Base-by-base conservation (phyloP, 2,329 filamentous ascomycete genomes). In the Ophiostoma montium region DNA sequence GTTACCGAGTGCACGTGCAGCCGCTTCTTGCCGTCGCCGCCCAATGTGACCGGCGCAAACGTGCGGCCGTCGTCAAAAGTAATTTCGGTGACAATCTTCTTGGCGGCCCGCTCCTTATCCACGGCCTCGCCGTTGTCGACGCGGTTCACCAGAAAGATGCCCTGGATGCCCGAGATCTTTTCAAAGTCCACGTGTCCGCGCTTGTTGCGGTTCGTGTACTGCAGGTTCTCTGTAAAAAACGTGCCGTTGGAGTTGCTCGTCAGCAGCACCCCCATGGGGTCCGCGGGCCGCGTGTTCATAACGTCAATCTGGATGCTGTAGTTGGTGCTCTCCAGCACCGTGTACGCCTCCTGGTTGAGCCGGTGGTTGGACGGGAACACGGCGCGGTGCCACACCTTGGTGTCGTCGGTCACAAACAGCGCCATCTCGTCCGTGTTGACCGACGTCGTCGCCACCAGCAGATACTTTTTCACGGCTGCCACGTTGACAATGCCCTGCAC, bases 301-400 rank as follows among this genome's bases (percentile, higher is more conserved):
- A 96, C 89, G 64, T 96, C 89, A 49, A 98, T 80, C 66, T 96
- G 90, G 57, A 98, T 88, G 68, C 90, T 95, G 70, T 98, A 95
- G 61, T 95, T 90, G 38, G 92, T 96, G 59, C 89, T 92, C 66
- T 96, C 90, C 36, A 98, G 74, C 44, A 98, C 76, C 0, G 92
- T 98, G 64, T 95, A 98, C 3, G 86, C 86, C 61, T 90, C 78
- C 62, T 95, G 84, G 53, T 87, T 75, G 58, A 89, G 66, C 38
- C 73, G 86, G 63, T 95, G 88, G 53, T 85, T 82, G 41, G 80
- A 78, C 8, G 81, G 83, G 64, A 98, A 96, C 60, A 94, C 78
- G 52, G 90, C 90, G 48, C 88, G 81, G 63, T 96, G 88, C 92
- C 92, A 98, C 49, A 75, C 80, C 47, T 79, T 70, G 12, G 86